Evolutionary conservation across 169 alveolate species (phyloP).

Genomic region (Cardiosporidium cionae): DNA sequence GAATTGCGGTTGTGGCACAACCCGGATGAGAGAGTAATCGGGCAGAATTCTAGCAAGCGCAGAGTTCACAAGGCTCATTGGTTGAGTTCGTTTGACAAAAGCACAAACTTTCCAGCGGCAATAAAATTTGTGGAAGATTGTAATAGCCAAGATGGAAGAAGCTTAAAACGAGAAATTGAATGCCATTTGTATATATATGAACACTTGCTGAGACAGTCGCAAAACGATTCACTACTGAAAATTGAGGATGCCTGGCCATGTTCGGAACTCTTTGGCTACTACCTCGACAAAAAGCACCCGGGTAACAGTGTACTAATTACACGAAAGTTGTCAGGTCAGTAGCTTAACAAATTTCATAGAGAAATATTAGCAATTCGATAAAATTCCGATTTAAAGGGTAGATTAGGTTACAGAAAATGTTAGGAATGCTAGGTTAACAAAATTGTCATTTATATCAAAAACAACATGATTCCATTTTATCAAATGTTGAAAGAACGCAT

Average conservation of each 20-base stretch:
- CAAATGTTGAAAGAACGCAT: too few relatives aligned
- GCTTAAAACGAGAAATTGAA: conserved; percentile 71
- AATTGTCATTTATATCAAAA: too few relatives aligned
- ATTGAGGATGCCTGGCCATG: conserved; percentile 74
- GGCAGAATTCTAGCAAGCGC: conserved; percentile 67
- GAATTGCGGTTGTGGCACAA: conserved; percentile 59
- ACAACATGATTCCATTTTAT: too few relatives aligned
- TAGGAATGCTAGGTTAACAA: too few relatives aligned
- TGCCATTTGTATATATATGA: conserved; percentile 70
- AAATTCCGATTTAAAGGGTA: too few relatives aligned
- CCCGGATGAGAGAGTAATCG: conserved; percentile 44
- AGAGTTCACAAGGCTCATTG: conserved; percentile 65
- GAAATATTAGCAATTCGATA: too few relatives aligned
- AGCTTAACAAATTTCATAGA: too few relatives aligned
- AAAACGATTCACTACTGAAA: conserved; percentile 24
- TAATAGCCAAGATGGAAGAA: conserved; percentile 66
- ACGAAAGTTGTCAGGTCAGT: conserved; percentile 50
- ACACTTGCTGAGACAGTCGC: conserved; percentile 40
- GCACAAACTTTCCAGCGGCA: conserved; percentile 61
- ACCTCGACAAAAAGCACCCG: conserved; percentile 63
- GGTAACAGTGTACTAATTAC: conserved; percentile 60
- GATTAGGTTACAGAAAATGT: too few relatives aligned
- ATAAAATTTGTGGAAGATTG: conserved; percentile 69
- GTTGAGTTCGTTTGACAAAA: conserved; percentile 48
- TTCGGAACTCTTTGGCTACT: conserved; percentile 67